These are phyloP conservation scores for Thelonectria discophora DNA, from an alignment of 2,329 filamentous ascomycete species.

Conservation along the genomic window DNA sequence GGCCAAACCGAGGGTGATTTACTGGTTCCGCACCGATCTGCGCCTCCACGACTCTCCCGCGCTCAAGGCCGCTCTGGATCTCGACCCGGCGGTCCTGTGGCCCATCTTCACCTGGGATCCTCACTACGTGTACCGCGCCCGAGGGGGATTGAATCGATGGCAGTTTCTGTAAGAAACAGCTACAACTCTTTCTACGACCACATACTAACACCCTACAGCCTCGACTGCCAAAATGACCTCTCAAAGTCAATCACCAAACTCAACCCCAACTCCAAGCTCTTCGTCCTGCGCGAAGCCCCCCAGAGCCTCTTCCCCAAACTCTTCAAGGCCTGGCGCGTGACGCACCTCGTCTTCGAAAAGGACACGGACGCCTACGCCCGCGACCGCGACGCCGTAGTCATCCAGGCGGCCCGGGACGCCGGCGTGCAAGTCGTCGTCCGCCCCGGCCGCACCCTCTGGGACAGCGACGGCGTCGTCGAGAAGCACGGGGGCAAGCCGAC, in stretches of 20 bases:
- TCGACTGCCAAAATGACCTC: constrained; percentile 78
- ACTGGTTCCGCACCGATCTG: constrained; percentile 83
- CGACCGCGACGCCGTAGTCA: constrained; percentile 68
- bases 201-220: too few species aligned
- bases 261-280: constrained; percentile 76
- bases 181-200: too few species aligned
- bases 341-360: constrained; percentile 81
- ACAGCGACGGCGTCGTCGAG: constrained; percentile 74
- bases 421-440: constrained; percentile 74
- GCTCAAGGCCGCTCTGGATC: constrained; percentile 73
- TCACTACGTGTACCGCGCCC: constrained; percentile 78
- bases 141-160: constrained; percentile 78
- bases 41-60: constrained; percentile 81
- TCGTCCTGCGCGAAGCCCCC: constrained; percentile 76
- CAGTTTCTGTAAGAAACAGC: constrained; percentile 75
- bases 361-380: constrained; percentile 79
- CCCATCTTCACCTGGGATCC: constrained; percentile 85
- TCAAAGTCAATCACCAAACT: constrained; percentile 72
- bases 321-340: constrained; percentile 77
- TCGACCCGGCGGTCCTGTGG: constrained; percentile 74
- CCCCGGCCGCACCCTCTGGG: constrained; percentile 75
- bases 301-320: constrained; percentile 77
- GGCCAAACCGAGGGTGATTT: constrained; percentile 63
- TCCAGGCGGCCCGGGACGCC: constrained; percentile 66
- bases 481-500: constrained; percentile 74